Base-by-base conservation (phyloP, 2,329 filamentous ascomycete genomes). In the Clonostachys rhizophaga region DNA sequence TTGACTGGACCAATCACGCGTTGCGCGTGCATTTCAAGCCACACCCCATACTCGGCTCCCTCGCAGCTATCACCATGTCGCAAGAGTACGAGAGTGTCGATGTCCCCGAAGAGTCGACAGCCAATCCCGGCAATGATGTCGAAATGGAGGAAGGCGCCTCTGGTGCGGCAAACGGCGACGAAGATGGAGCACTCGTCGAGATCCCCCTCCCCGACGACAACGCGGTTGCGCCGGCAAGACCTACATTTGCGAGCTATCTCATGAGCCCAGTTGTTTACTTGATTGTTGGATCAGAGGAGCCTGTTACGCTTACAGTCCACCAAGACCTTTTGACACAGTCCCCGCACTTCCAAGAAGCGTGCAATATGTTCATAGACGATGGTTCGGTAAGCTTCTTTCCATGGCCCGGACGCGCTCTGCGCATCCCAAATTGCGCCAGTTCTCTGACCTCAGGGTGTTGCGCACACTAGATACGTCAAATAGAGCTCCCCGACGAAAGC, bases 261-360 rank as follows among this genome's bases (percentile, higher is more conserved):
- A 77, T 73, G 52, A 89, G 84, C 52, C 86, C 87, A 1, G 73
- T 89, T 11, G 79, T 91, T 34, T 81, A 82, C 14, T 67, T 91
- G 30, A 60, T 83, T n/a, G 74, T 90, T 17, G 86, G 86, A 12
- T 66, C 68, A 43, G 83, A 75, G 47, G 79, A 82, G 5, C 74
- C 79, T 56, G 83, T 81, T 10, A 73, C 83, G 34, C 76, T 96
- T 49, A 84, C 82, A 20, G 89, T 89, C 7, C 91, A 96, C 65
- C 86, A 95, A 68, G 84, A 75, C 4, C 76, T 96, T 24, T 75
- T 97, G 35, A 60, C 71, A 11, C 78, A 84, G 62, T 92, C 89
- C 40, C 88, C 90, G 0, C 91, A 78, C 65, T 89, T 96, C 60
- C 72, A 74, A 11, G 77, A 83, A 18, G 72, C 78, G 7, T 83